A percentile compares a stretch with the other conserved stretches of the same genome.
phyloP scores from a whole-genome alignment of 1,284 basidiomycete species.

The Cryptococcus sp. region DNA sequence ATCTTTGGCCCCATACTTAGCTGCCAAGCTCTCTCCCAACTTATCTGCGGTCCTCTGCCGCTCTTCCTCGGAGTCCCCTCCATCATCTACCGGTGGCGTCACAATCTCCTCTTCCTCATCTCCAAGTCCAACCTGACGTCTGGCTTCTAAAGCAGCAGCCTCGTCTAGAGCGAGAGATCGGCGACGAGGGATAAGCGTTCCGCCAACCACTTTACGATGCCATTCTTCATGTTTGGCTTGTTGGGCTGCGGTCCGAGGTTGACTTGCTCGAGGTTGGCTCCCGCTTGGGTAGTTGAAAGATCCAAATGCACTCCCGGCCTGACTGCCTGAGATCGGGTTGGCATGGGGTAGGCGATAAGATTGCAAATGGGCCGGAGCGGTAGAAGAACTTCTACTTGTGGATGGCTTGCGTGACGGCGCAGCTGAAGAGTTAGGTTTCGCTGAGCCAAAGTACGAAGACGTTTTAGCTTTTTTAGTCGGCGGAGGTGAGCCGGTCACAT shows the following conservation, averaged over 20 bases:
- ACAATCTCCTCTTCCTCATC: constrained; percentile 11
- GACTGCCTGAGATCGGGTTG: constrained; percentile 1
- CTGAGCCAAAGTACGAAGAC: constrained; percentile 24
- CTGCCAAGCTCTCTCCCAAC: constrained; percentile 20
- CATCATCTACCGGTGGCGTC: constrained; percentile 8
- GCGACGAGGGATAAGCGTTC: constrained; percentile 32
- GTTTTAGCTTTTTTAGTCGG: constrained; percentile 24
- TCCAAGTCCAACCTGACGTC: constrained; percentile 13
- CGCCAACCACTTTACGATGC: constrained; percentile 23
- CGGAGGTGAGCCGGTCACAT: constrained; percentile 18
- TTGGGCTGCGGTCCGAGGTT: constrained; percentile 24
- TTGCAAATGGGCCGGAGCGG: constrained; percentile 8
- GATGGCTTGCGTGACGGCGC: background rate
- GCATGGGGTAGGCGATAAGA: constrained; percentile 18
- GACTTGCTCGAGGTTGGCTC: constrained; percentile 4
- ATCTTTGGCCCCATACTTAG: constrained; percentile 34
- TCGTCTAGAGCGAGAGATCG: constrained; percentile 45
- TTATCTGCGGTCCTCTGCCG: constrained; percentile 15
- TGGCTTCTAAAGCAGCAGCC: constrained; percentile 37
- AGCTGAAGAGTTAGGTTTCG: background rate
- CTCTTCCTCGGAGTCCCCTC: constrained; percentile 9
- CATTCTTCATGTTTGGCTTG: constrained; percentile 32
- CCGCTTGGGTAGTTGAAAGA: constrained; percentile 10
- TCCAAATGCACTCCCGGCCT: constrained; percentile 29
- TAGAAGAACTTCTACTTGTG: background rate